A percentile compares a stretch with the other conserved stretches of the same genome.
Conservation (phyloP, 345 rosid species). For the Sapria himalayana region DNA sequence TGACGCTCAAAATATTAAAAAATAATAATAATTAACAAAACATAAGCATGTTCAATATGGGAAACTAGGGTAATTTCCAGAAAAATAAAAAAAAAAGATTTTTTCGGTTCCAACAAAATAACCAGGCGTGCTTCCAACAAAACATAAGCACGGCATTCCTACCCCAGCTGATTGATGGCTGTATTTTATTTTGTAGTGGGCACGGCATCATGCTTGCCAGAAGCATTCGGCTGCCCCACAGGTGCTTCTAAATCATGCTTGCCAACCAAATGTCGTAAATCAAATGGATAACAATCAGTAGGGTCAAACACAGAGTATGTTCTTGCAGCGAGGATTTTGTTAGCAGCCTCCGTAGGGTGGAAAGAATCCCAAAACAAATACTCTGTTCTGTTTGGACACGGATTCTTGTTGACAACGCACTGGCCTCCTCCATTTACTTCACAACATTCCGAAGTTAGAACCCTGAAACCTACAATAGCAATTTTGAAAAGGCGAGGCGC, state of each 20-base stretch:
- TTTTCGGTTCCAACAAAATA: too few relatives aligned
- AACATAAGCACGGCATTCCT: too few relatives aligned
- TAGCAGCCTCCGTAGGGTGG: constrained; percentile 26
- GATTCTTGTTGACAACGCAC: constrained; percentile 19
- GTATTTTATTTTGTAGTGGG: too few relatives aligned
- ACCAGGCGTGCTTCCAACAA: too few relatives aligned
- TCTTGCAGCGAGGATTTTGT: constrained; percentile 12
- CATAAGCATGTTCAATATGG: too few relatives aligned
- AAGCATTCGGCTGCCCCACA: too few relatives aligned
- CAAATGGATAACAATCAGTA: constrained; percentile 12
- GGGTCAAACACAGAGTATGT: constrained; percentile 14
- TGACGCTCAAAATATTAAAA: too few relatives aligned
- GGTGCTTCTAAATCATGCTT: too few relatives aligned
- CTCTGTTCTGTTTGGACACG: constrained; percentile 14
- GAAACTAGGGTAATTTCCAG: too few relatives aligned
- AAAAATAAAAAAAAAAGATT: too few relatives aligned
- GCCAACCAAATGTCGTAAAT: constrained; percentile 12
- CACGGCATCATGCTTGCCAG: neutral
- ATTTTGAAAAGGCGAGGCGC: neutral
- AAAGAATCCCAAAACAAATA: constrained; percentile 23
- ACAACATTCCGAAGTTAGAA: constrained; percentile 19
- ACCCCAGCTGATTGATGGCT: too few relatives aligned
- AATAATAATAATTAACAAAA: too few relatives aligned
- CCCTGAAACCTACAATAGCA: constrained; percentile 7
- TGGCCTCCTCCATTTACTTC: constrained; percentile 18